A percentile compares a stretch with the other conserved stretches of the same genome.
Evolutionary conservation across 2,329 filamentous ascomycete genomes (phyloP).

Genomic region (Pseudogymnoascus sp.): DNA sequence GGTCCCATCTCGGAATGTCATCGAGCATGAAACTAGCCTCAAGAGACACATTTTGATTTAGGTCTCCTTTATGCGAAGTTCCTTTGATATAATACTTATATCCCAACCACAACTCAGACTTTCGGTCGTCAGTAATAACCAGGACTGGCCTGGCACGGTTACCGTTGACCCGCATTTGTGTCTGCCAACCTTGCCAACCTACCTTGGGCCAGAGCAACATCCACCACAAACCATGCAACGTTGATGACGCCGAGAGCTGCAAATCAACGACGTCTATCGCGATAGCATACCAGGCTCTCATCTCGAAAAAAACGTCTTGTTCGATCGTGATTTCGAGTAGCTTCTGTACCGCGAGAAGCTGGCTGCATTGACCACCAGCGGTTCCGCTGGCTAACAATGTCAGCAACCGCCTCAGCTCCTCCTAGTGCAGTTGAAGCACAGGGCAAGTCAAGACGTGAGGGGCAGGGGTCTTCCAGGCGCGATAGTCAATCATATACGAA

Average conservation of each 20-base stretch:
- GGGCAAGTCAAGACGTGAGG: constrained; percentile 19
- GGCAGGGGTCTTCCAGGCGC: constrained; percentile 9
- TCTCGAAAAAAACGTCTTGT: not conserved
- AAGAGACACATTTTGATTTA: constrained; percentile 1
- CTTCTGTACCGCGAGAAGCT: not conserved
- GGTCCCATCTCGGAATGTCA: constrained; percentile 8
- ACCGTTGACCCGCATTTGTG: constrained; percentile 9
- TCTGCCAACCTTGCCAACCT: constrained; percentile 12
- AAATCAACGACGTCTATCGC: not conserved
- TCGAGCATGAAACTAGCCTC: constrained; percentile 9
- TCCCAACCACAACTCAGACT: not conserved
- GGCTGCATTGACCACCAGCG: constrained; percentile 2
- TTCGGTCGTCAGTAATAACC: not conserved
- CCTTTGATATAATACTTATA: constrained; percentile 4
- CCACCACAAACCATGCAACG: constrained; percentile 5
- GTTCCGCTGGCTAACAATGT: constrained; percentile 13
- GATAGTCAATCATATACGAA: constrained; percentile 22
- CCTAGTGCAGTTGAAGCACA: constrained; percentile 23
- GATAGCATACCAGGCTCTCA: constrained; percentile 1
- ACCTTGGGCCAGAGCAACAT: not conserved
- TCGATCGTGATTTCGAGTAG: not conserved
- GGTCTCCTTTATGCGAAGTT: not conserved
- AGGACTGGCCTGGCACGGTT: not conserved
- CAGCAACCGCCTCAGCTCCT: constrained; percentile 15
- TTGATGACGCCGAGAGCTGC: constrained; percentile 4